Evolutionary conservation across 140 eudicot genomes (phyloP), one percentile per base, ranked within the genome.

Genomic region (Bidens hawaiensis): DNA sequence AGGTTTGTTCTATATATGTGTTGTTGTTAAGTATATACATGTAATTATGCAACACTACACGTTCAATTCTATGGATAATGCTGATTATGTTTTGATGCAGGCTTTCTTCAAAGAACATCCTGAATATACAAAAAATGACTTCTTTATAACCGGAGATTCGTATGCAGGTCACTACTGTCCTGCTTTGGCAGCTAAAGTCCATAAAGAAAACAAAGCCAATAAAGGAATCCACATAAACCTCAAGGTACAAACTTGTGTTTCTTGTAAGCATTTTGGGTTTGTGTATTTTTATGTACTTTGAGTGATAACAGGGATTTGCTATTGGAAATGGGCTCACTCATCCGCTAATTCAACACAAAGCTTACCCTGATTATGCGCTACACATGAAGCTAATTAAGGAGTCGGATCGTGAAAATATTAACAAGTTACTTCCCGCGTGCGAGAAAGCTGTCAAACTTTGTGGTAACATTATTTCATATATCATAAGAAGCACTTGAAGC

Each of bases 141-240:
- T 94, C 47, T 94, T 53, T 70, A 94, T 94, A 41, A 85, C 99
- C 68, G 99, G 99, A 46, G 99, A 94, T 77, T 94, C 99, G 9
- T 94, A 94, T 81, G 99, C 99, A 64, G 99, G 99, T 16, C 99
- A 94, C 68, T 94, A 94, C 47, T 85, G 88, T 67, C 99, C 99
- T 73, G 99, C 99, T 68, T 78, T 94, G 77, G 99, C 99, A 76
- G 87, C 94, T 52, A 80, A 97, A 58, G 90, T 94, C 62, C 84
- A 88, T 71, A 57, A 65, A 60, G 99, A 97, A 77, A 94, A 94
- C 88, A 94, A 94, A 71, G 95, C 85, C 45, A 77, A 85, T 41
- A 90, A 88, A 80, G 99, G 99, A 64, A 76, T 77, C 68, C 97
- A 85, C 61, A 68, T 94, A 15, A 94, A 94, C 67, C 71, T 93